Evolutionary conservation across 495 filamentous ascomycete genomes (phyloP).

Genomic region (Neurospora cerealis): DNA sequence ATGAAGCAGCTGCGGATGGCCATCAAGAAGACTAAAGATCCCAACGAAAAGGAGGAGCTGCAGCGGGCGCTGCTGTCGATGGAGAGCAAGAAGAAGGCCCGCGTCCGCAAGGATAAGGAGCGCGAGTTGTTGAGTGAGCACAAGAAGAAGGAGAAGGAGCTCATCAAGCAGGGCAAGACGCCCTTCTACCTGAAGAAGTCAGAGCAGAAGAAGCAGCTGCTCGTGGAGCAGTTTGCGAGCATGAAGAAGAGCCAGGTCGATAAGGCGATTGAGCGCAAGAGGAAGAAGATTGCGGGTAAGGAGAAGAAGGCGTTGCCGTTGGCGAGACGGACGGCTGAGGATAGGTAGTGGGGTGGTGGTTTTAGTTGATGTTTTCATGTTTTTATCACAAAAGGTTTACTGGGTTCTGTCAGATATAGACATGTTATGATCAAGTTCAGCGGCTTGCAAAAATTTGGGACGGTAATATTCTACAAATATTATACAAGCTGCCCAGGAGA

Average conservation of each 20-base stretch:
- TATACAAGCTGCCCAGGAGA: neutral
- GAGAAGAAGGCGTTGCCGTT: slow-evolving; percentile 74
- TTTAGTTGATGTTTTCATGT: too few relatives aligned
- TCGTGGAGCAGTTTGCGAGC: slow-evolving; percentile 66
- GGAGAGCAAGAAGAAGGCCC: slow-evolving; percentile 58
- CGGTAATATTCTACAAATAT: neutral
- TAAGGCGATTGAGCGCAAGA: slow-evolving; percentile 64
- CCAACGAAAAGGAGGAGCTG: slow-evolving; percentile 50
- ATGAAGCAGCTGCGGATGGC: slow-evolving; percentile 59
- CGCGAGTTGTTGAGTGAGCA: slow-evolving; percentile 58
- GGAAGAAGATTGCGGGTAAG: slow-evolving; percentile 73
- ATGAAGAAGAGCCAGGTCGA: slow-evolving; percentile 77
- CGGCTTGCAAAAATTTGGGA: neutral
- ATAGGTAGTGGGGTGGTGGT: slow-evolving; percentile 1
- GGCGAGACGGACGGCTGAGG: slow-evolving; percentile 43
- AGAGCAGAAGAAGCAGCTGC: slow-evolving; percentile 75
- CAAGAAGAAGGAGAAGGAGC: slow-evolving; percentile 70
- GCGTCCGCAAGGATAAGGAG: slow-evolving; percentile 56
- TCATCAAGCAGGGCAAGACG: slow-evolving; percentile 77
- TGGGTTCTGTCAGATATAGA: too few relatives aligned
- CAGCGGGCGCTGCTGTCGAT: slow-evolving; percentile 57
- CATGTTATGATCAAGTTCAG: neutral
- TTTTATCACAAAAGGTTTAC: too few relatives aligned
- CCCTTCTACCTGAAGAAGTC: slow-evolving; percentile 87
- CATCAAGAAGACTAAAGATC: slow-evolving; percentile 56